Evolutionary conservation across 2,329 filamentous ascomycete species (phyloP), one percentile per base, ranked within the genome.

Genomic region (Botrytis fabae): DNA sequence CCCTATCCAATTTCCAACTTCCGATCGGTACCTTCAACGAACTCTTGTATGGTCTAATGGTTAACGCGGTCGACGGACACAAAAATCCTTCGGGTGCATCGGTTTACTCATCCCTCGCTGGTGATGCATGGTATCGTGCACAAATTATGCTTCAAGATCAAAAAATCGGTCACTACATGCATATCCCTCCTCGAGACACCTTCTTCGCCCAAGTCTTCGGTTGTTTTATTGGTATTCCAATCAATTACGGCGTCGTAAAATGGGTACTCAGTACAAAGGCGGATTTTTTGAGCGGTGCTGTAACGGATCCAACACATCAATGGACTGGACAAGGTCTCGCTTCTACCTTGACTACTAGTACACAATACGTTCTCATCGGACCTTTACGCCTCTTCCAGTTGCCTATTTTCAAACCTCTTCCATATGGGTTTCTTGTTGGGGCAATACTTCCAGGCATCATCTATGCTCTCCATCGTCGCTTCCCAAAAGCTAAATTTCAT

Each of bases 121-220:
- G 88, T 20, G 87, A 90, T 70, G 87, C 88, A 3, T 90, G 88
- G 88, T 89, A 89, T 73, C 81, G 86, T 25, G 86, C 86, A 0
- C 86, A 88, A 75, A 83, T 85, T 35, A 88, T 89, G 83, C 82
- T 90, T 0, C 88, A 90, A 76, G 89, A 91, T 77, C 86, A 88
- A 78, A 89, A 90, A 77, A 89, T 90, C n/a, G 88, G 88, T 0
- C 88, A 90, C 75, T 90, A 90, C 75, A 88, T 89, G 85, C 87
- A 90, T 70, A 83, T 90, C 0, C 87, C 88, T 0, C 88, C 88
- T 2, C 85, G 86, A 20, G 82, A 85, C 0, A 85, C 90, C 9
- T 90, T 91, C 81, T 88, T 90, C 78, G 87, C 86, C 1, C 88
- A 90, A 76, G 82, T 90, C 6, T 88, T 90, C 46, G 89, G 87